These are phyloP conservation scores for Rhizophora mangle DNA, from an alignment of 345 rosid genomes.

Conservation along the genomic window DNA sequence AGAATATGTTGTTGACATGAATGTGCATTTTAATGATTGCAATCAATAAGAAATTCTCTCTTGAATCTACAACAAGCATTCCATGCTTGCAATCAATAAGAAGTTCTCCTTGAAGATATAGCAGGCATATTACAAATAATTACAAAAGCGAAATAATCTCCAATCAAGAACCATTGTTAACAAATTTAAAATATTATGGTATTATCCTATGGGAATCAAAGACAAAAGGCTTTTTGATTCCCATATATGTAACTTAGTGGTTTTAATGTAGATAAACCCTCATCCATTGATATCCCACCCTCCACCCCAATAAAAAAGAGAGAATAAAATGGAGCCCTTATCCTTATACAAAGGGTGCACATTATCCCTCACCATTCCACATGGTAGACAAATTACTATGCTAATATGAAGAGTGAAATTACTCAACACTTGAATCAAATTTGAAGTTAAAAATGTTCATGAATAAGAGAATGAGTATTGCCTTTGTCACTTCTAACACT, in stretches of 20 bases:
- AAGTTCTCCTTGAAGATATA: neutral
- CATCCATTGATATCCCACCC: too few species aligned
- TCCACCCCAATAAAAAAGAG: too few species aligned
- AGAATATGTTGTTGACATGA: neutral
- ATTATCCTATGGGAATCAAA: neutral
- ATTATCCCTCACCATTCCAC: too few species aligned
- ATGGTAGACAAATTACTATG: too few species aligned
- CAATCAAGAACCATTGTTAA: neutral
- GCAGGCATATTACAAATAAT: neutral
- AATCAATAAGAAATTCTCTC: neutral
- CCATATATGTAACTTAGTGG: too few species aligned
- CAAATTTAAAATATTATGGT: neutral
- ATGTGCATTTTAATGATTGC: neutral
- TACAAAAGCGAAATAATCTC: neutral
- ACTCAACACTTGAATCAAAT: neutral
- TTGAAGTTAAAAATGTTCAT: neutral
- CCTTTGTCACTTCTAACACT: constrained; percentile 58
- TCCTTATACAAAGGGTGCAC: too few species aligned
- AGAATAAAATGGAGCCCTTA: too few species aligned
- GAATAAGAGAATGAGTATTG: constrained; percentile 14
- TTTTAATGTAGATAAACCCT: too few species aligned
- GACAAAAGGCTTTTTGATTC: too few species aligned
- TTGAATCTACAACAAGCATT: too few species aligned
- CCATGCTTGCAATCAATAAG: neutral
- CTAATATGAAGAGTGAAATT: neutral